These are phyloP conservation scores for Lactuca saligna DNA, from an alignment of 129 eudicot species.

Conservation along the genomic window DNA sequence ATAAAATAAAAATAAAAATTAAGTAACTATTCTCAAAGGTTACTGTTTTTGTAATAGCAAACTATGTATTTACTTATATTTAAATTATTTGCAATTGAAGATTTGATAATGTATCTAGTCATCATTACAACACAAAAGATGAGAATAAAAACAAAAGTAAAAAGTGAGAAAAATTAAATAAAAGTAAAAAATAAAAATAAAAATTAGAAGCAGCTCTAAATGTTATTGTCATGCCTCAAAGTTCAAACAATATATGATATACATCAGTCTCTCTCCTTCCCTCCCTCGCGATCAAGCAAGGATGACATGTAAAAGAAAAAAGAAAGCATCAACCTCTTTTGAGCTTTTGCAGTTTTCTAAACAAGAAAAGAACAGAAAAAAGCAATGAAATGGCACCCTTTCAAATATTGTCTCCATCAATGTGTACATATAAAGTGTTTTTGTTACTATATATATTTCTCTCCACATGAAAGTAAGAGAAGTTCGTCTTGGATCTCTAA, in stretches of 20 bases:
- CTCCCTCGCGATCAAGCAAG: constrained; percentile 3
- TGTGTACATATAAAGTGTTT: constrained; percentile 10
- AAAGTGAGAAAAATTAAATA: background rate
- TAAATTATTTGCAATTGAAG: background rate
- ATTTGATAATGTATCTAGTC: constrained; percentile 2
- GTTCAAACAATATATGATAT: background rate
- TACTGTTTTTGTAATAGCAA: background rate
- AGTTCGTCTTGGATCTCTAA: constrained; percentile 28
- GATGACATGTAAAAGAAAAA: constrained; percentile 16
- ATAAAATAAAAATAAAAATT: too few relatives aligned
- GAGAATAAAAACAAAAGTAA: constrained; percentile 9
- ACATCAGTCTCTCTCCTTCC: constrained; percentile 3
- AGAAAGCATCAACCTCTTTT: constrained; percentile 23
- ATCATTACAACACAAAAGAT: constrained; percentile 9
- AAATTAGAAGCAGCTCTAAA: background rate
- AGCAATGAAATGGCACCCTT: constrained; percentile 24
- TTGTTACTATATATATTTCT: background rate
- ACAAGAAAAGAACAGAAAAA: constrained; percentile 25
- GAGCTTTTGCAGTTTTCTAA: constrained; percentile 25
- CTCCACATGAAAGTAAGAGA: constrained; percentile 25
- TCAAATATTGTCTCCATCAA: constrained; percentile 23
- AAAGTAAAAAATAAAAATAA: background rate
- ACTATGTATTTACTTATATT: background rate
- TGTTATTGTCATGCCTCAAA: background rate
- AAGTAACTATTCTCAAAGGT: background rate